Evolutionary conservation across 192 early-diverging fungal genomes (phyloP), one percentile per base, ranked within the genome.

Genomic region (Coemansia asiatica): DNA sequence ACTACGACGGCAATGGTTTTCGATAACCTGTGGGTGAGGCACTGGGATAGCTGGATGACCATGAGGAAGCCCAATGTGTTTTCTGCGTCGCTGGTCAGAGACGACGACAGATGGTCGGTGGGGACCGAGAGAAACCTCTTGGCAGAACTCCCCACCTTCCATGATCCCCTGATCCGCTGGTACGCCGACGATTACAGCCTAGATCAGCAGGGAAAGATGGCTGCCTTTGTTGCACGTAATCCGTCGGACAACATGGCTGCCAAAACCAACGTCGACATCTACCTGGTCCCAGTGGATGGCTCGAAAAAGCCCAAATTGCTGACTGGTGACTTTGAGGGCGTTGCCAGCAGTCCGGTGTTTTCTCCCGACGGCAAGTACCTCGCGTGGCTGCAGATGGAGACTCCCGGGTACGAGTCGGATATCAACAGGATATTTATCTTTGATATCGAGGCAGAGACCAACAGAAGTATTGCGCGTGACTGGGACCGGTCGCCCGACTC

Each of bases 381-480:
- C 31, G 87, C 89, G 6, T 94, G 90, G 76, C 74, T 94, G 35
- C 90, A 94, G 78, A 93, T 92, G 87, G 75, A 83, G 53, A 84
- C 72, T 44, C 87, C 87, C 2, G 83, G 87, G 19, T 90, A 94
- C 65, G 92, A 94, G 68, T 75, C 93, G 4, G 92, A 91, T 57
- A 85, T 80, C 50, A 90, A 89, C 56, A 76, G 84, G 10, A 87
- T 94, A 23, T 76, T 86, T 28, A 36, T 91, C 28, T 72, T 85
- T 54, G 63, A 76, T 47, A 49, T 68, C 4, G 31, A 58, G 1
- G 38, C 66, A 0, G 59, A 58, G 22, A 38, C 15, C 15, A 54
- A 31, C 26, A 59, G 23, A 0, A 33, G 66, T 2, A 40, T 88
- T 27, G 72, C 76, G 4, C 66, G 66, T 18, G 60, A 85, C 48